These are phyloP conservation scores for Cytospora mali DNA, from an alignment of 2,329 filamentous ascomycete genomes.

Conservation along the genomic window DNA sequence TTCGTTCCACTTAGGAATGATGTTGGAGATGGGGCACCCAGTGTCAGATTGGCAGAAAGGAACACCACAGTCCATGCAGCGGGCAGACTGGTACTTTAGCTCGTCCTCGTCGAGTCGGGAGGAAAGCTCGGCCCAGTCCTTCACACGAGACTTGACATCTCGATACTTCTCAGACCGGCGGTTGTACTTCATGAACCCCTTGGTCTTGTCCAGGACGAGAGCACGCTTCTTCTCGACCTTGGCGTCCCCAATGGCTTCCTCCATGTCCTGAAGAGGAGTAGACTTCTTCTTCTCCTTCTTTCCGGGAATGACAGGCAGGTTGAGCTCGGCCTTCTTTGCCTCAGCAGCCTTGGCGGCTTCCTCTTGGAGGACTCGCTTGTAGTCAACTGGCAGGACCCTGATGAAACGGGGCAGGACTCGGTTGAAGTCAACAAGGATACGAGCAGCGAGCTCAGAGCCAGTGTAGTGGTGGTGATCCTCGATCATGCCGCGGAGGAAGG, in stretches of 20 bases:
- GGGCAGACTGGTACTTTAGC: slow-evolving; percentile 93
- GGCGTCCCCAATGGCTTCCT: slow-evolving; percentile 84
- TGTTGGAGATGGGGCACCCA: slow-evolving; percentile 94
- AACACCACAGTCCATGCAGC: slow-evolving; percentile 98
- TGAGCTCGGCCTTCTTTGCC: slow-evolving; percentile 81
- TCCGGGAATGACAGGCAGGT: slow-evolving; percentile 75
- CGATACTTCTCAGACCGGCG: slow-evolving; percentile 93
- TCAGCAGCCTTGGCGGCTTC: slow-evolving; percentile 84
- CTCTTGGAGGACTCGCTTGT: slow-evolving; percentile 89
- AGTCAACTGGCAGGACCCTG: slow-evolving; percentile 92
- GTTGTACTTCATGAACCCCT: slow-evolving; percentile 96
- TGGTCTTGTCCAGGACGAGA: slow-evolving; percentile 94
- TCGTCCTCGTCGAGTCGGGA: slow-evolving; percentile 88
- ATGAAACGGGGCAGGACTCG: slow-evolving; percentile 87
- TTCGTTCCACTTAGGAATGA: slow-evolving; percentile 97
- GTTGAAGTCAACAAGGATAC: slow-evolving; percentile 93
- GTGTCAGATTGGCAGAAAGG: slow-evolving; percentile 97
- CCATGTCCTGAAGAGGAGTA: slow-evolving; percentile 77
- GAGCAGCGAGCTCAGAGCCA: slow-evolving; percentile 89
- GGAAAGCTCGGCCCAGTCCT: slow-evolving; percentile 92
- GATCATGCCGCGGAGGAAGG: slow-evolving; percentile 85
- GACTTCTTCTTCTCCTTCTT: slow-evolving; percentile 73
- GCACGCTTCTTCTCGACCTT: slow-evolving; percentile 89
- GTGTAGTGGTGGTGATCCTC: slow-evolving; percentile 99
- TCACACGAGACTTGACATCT: slow-evolving; percentile 77